Evolutionary conservation across 108 stramenopile species (phyloP).

Genomic region (Parietichytrium sp.): DNA sequence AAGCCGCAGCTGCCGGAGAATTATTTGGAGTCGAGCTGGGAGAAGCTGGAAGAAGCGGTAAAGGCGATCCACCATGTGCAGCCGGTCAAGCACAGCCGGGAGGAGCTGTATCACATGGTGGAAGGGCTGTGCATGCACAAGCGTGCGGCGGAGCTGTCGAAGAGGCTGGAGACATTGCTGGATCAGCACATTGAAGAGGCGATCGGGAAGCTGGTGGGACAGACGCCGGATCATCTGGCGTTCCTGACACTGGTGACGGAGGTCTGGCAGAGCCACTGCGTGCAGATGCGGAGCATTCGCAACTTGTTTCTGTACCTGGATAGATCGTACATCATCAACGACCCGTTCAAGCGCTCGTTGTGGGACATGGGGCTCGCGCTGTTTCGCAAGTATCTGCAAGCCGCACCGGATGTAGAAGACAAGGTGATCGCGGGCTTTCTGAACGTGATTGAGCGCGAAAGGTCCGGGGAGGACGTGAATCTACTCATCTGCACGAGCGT

Average conservation of each 20-base stretch:
- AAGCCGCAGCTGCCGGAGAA: neutral
- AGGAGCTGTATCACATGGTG: constrained; percentile 64
- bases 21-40: constrained; percentile 32
- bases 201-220: neutral
- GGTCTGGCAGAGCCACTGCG: constrained; percentile 61
- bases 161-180: constrained; percentile 46
- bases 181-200: constrained; percentile 44
- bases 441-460: constrained; percentile 47
- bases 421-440: constrained; percentile 49
- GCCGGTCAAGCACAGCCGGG: constrained; percentile 51
- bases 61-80: constrained; percentile 52
- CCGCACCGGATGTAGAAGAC: constrained; percentile 40
- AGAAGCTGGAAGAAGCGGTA: constrained; percentile 45
- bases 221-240: constrained; percentile 1
- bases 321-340: constrained; percentile 61
- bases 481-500: constrained; percentile 43
- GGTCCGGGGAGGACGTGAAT: constrained; percentile 53
- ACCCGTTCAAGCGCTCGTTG: constrained; percentile 42
- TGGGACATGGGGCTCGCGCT: constrained; percentile 59
- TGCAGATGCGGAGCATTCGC: constrained; percentile 67
- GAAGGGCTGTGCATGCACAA: constrained; percentile 68
- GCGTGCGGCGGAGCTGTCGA: constrained; percentile 55
- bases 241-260: constrained; percentile 55
- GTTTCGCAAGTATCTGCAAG: constrained; percentile 41
- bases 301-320: constrained; percentile 78